Percentiles rank a stretch among this genome's conserved stretches.
These are phyloP conservation scores for Picochlorum sp. DNA, from an alignment of 139 green algal species.

Conservation along the genomic window DNA sequence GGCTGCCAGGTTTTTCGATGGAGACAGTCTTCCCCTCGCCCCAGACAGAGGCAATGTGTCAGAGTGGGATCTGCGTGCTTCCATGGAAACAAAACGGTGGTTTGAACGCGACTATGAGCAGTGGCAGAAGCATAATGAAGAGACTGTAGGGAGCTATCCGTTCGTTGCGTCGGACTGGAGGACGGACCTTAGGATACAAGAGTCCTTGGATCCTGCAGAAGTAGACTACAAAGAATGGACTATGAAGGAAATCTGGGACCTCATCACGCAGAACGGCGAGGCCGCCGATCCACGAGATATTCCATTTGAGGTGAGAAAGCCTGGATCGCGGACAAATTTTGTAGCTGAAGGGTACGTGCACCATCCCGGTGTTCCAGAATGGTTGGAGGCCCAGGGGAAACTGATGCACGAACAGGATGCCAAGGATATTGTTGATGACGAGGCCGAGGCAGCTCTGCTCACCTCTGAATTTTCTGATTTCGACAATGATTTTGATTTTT, in stretches of 20 bases:
- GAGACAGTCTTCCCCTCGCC: not conserved
- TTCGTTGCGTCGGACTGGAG: slow-evolving; percentile 23
- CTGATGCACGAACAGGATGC: slow-evolving; percentile 23
- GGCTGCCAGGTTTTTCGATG: not conserved
- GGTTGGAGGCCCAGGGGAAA: slow-evolving; percentile 10
- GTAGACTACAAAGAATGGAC: slow-evolving; percentile 30
- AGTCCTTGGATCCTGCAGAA: slow-evolving; percentile 15
- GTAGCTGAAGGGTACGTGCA: slow-evolving; percentile 7
- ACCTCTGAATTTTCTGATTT: slow-evolving; percentile 27
- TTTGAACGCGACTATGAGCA: slow-evolving; percentile 14
- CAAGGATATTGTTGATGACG: slow-evolving; percentile 6
- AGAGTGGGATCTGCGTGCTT: slow-evolving; percentile 28
- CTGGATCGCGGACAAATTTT: not conserved
- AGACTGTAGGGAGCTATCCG: slow-evolving; percentile 14
- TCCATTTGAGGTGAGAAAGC: slow-evolving; percentile 3
- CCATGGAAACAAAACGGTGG: slow-evolving; percentile 24
- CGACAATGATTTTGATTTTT: slow-evolving; percentile 9
- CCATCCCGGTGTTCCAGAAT: slow-evolving; percentile 13
- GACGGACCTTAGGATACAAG: slow-evolving; percentile 14
- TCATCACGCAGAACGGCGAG: slow-evolving; percentile 29
- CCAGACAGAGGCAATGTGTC: not conserved
- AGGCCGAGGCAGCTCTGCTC: slow-evolving; percentile 17
- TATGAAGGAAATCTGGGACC: slow-evolving; percentile 29
- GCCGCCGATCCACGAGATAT: slow-evolving; percentile 23
- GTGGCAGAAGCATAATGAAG: slow-evolving; percentile 6